Conservation (phyloP, 169 alveolate species). For the Cystoisospora suis region DNA sequence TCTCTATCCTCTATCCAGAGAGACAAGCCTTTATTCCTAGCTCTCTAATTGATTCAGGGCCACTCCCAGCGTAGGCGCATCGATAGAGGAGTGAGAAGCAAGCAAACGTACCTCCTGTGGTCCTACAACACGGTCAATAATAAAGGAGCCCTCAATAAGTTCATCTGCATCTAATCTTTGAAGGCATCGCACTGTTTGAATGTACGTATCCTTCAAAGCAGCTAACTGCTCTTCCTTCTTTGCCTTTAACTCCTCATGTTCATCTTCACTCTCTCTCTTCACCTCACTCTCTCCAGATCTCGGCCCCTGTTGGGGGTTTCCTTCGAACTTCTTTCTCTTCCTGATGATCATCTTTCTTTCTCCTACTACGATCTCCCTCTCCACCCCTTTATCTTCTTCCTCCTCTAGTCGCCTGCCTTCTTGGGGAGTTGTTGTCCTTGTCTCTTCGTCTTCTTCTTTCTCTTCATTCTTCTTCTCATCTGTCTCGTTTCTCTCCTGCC, state of each 20-base stretch:
- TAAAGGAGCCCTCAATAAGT: conserved; percentile 48
- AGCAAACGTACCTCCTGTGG: conserved; percentile 2
- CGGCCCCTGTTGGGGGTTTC: too few species aligned
- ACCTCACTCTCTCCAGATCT: not conserved
- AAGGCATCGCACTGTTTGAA: not conserved
- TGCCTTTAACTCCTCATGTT: not conserved
- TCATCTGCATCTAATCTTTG: not conserved
- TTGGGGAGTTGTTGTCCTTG: not conserved
- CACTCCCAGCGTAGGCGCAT: too few species aligned
- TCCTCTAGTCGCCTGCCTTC: not conserved
- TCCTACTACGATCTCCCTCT: too few species aligned
- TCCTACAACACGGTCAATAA: conserved; percentile 21
- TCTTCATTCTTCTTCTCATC: not conserved
- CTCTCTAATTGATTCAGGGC: too few species aligned
- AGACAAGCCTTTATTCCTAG: too few species aligned
- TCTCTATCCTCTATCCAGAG: too few species aligned
- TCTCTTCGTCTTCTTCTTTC: not conserved
- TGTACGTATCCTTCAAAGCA: not conserved
- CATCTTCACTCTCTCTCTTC: not conserved
- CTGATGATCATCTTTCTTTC: not conserved
- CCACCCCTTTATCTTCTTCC: not conserved
- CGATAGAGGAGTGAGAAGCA: too few species aligned
- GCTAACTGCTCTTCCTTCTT: not conserved
- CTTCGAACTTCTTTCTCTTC: not conserved
- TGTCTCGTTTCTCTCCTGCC: not conserved